Conservation (phyloP, 2,329 filamentous ascomycete species). For the Beauveria scarabaeidicola region DNA sequence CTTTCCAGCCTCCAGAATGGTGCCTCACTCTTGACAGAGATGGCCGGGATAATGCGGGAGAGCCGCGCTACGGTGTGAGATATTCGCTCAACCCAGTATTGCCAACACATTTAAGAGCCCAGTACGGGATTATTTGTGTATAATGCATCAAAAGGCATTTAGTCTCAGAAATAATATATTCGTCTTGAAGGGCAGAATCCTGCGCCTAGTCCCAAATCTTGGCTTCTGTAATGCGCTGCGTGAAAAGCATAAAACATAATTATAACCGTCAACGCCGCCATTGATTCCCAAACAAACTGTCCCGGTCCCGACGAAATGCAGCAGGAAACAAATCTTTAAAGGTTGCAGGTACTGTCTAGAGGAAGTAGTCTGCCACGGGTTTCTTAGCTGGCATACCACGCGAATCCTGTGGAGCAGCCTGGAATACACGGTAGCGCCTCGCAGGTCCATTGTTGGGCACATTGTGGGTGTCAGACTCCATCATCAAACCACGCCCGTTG, state of each 20-base stretch:
- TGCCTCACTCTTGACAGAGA: no score
- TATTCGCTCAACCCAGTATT: background rate
- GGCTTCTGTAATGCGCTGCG: background rate
- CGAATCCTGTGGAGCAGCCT: constrained; percentile 91
- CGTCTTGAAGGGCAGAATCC: background rate
- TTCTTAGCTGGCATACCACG: constrained; percentile 99
- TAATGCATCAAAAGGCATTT: background rate
- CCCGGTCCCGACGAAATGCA: background rate
- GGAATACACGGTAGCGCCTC: constrained; percentile 86
- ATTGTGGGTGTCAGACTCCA: constrained; percentile 32
- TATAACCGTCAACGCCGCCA: background rate
- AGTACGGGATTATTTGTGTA: background rate
- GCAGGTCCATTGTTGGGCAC: constrained; percentile 60
- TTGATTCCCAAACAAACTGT: background rate
- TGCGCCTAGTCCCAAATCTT: background rate
- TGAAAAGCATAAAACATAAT: background rate
- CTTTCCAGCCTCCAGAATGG: no score
- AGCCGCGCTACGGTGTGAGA: no score
- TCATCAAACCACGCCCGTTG: constrained; percentile 34
- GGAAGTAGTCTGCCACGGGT: constrained; percentile 92
- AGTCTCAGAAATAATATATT: background rate
- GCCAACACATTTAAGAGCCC: background rate
- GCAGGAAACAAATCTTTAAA: background rate
- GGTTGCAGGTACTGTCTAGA: constrained; percentile 35
- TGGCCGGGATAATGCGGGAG: background rate